Evolutionary conservation across 108 stramenopile species (phyloP).

Genomic region (Chaetoceros muelleri): DNA sequence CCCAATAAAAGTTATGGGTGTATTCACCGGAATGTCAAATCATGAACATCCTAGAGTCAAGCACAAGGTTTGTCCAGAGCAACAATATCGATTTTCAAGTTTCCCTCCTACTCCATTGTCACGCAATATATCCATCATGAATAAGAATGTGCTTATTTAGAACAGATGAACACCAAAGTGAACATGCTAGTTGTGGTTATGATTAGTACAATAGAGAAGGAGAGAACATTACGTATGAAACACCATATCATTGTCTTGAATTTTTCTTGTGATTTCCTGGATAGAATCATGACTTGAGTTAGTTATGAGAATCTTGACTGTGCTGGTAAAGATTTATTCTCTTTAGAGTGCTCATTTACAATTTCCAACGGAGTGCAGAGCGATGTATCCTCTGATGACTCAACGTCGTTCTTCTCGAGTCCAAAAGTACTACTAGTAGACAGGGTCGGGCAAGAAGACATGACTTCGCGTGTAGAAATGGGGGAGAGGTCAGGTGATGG

Average conservation of each 20-base stretch:
- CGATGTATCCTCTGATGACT: too few species aligned
- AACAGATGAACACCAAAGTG: not conserved
- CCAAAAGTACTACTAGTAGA: not conserved
- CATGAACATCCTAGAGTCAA: too few species aligned
- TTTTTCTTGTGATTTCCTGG: not conserved
- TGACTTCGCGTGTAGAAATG: too few species aligned
- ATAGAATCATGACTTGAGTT: not conserved
- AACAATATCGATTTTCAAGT: too few species aligned
- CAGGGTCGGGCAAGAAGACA: not conserved
- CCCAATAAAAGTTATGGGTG: not conserved
- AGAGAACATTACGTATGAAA: too few species aligned
- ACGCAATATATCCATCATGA: not conserved
- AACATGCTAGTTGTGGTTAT: slow-evolving; percentile 1
- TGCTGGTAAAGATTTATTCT: slow-evolving; percentile 3
- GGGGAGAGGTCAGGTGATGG: not conserved
- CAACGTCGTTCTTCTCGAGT: not conserved
- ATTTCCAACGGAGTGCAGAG: not conserved
- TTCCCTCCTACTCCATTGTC: too few species aligned
- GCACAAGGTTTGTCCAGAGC: too few species aligned
- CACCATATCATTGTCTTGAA: too few species aligned
- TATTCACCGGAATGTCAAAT: too few species aligned
- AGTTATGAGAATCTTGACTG: not conserved
- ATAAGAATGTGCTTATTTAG: not conserved
- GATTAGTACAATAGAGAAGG: too few species aligned
- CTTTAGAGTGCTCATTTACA: not conserved